phyloP scores from a whole-genome alignment of 148 eudicot species.

The Talinum fruticosum region DNA sequence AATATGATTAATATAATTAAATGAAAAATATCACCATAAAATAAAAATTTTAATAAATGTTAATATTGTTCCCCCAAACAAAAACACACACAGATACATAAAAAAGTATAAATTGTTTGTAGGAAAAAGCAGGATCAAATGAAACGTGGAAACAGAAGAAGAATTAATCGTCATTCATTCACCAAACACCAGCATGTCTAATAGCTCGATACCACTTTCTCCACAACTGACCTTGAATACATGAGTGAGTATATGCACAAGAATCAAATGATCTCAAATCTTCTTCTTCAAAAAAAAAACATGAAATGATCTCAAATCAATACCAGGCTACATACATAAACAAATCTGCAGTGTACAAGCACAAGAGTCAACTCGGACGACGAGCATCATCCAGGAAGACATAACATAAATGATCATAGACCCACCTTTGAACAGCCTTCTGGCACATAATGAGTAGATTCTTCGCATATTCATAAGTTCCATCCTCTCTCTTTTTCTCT shows the following conservation, averaged over 20 bases:
- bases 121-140: not conserved
- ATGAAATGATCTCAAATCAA: not conserved
- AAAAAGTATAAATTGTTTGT: not conserved
- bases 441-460: not conserved
- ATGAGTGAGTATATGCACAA: not conserved
- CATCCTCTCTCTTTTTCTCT: conserved; percentile 82
- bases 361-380: conserved; percentile 23
- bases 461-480: conserved; percentile 47
- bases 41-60: too few relatives aligned
- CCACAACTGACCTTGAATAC: not conserved
- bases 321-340: conserved; percentile 10
- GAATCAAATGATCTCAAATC: not conserved
- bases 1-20: too few relatives aligned
- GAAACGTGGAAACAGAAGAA: too few relatives aligned
- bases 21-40: too few relatives aligned
- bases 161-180: too few relatives aligned
- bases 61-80: too few relatives aligned
- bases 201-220: not conserved
- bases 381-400: conserved; percentile 26
- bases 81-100: too few relatives aligned
- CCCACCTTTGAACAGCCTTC: not conserved
- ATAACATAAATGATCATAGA: not conserved
- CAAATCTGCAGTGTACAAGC: conserved; percentile 19
- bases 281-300: too few relatives aligned
- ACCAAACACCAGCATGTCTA: too few relatives aligned